Percentiles rank a stretch among this genome's conserved stretches.
These are phyloP conservation scores for Aureobasidium pullulans DNA, from an alignment of 2,329 filamentous ascomycete species.

Conservation along the genomic window DNA sequence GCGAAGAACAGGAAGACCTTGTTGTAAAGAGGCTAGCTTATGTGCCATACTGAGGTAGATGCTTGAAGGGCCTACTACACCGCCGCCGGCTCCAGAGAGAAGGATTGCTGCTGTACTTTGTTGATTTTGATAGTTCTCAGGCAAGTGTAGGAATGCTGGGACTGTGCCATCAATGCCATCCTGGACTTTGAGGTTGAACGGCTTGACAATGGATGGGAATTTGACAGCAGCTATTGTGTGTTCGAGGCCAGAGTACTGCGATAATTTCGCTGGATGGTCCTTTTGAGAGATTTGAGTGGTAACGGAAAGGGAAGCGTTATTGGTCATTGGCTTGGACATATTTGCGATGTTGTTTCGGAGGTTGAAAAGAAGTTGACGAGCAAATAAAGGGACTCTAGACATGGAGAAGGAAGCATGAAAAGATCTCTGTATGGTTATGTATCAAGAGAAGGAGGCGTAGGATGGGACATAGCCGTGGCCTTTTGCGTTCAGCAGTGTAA, in stretches of 20 bases:
- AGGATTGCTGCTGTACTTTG: slow-evolving; percentile 33
- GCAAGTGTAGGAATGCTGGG: slow-evolving; percentile 20
- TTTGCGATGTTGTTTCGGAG: slow-evolving; percentile 5
- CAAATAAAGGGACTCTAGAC: neutral
- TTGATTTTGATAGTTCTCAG: slow-evolving; percentile 18
- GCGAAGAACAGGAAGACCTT: slow-evolving; percentile 33
- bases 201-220: slow-evolving; percentile 6
- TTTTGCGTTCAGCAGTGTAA: neutral
- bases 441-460: neutral
- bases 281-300: slow-evolving; percentile 1
- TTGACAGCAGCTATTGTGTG: slow-evolving; percentile 10
- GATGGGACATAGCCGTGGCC: neutral
- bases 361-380: slow-evolving; percentile 1
- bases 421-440: neutral
- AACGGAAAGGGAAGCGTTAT: slow-evolving; percentile 13
- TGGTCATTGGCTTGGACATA: neutral
- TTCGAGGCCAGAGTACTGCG: slow-evolving; percentile 14
- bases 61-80: slow-evolving; percentile 34
- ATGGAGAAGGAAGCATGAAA: neutral
- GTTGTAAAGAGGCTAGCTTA: slow-evolving; percentile 33
- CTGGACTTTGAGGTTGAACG: slow-evolving; percentile 17
- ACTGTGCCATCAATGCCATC: slow-evolving; percentile 18
- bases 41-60: slow-evolving; percentile 36
- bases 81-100: slow-evolving; percentile 33
- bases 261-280: slow-evolving; percentile 10